Evolutionary conservation across 495 filamentous ascomycete genomes (phyloP), one percentile per base, ranked within the genome.

Genomic region (Pseudomonodictys pantanalensis): DNA sequence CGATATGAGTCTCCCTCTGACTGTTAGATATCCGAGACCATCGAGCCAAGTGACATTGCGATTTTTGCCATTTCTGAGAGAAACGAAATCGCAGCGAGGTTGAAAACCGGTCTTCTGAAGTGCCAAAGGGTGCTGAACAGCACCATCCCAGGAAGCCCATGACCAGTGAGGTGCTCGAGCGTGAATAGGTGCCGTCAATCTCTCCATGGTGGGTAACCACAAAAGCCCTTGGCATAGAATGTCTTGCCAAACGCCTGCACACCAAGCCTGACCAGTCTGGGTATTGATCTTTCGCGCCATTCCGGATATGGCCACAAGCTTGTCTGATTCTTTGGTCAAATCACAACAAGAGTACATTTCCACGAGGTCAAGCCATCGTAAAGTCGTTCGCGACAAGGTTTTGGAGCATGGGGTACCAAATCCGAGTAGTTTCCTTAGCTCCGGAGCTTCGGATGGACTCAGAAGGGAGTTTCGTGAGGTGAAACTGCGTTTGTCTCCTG

Each of bases 171-270:
- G 53, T 10, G 43, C 43, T 6, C 48, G 25, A 12, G 11, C 3
- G 15, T 3, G 3, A 28, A 10, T 17, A 9, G 48, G 48, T 30
- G 26, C 4, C 9, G 12, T 32, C 18, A 51, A 17, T 3, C 12
- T 28, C 3, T 17, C 28, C 7, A 12, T 35, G 10, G 23, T 25
- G 12, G 53, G 15, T 17, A 47, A n/a, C 53, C 53, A 57, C 9
- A 57, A 43, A 30, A 57, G 53, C 4, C 53, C 53, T 15, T 20
- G 20, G 25, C 26, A 45, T 7, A 57, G 12, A 2, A 15, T 4
- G n/a, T 57, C 41, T 17, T 20, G 22, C 53, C 53, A 57, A 3
- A 57, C 20, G 5, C 53, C 53, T 9, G 53, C 48, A 25, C 48
- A 51, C 48, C 48, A 51, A 33, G 7, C 15, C 7, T 12, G 30